Percentiles rank a stretch among this genome's conserved stretches.
phyloP scores from a whole-genome alignment of 306 rosid species.

The Clitoria ternatea region DNA sequence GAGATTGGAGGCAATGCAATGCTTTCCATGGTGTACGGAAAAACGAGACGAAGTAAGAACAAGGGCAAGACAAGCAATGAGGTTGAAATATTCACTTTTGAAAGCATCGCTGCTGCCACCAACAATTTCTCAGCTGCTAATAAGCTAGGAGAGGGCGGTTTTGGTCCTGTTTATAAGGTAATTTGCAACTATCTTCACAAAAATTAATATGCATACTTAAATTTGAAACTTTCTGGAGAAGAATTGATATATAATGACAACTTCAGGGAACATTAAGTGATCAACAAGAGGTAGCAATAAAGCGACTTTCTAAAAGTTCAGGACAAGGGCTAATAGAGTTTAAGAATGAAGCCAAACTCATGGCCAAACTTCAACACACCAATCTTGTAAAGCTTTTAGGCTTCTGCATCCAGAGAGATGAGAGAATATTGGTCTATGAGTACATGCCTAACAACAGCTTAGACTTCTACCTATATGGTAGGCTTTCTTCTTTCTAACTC shows the following conservation, averaged over 20 bases:
- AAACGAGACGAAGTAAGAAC: background rate
- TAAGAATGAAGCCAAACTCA: constrained; percentile 35
- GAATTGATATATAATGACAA: background rate
- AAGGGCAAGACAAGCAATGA: background rate
- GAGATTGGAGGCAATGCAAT: constrained; percentile 17
- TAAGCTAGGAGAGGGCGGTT: constrained; percentile 33
- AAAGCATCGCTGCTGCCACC: constrained; percentile 22
- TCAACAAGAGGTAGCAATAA: constrained; percentile 43
- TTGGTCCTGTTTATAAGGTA: constrained; percentile 36
- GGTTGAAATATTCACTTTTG: constrained; percentile 19
- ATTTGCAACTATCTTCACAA: background rate
- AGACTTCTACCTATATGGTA: constrained; percentile 39
- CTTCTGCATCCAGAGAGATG: constrained; percentile 36
- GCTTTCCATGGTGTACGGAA: background rate
- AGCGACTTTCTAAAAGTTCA: constrained; percentile 37
- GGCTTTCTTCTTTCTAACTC: background rate
- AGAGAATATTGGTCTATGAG: constrained; percentile 26
- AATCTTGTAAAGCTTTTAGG: constrained; percentile 43
- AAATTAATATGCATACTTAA: background rate
- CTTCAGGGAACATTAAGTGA: constrained; percentile 30
- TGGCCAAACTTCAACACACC: constrained; percentile 45
- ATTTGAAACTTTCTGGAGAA: background rate
- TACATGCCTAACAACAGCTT: constrained; percentile 26
- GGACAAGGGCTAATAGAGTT: constrained; percentile 38
- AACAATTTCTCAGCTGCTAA: constrained; percentile 8